phyloP scores from a whole-genome alignment of 805 yeast genomes.

The Yamadazyma insecticola region DNA sequence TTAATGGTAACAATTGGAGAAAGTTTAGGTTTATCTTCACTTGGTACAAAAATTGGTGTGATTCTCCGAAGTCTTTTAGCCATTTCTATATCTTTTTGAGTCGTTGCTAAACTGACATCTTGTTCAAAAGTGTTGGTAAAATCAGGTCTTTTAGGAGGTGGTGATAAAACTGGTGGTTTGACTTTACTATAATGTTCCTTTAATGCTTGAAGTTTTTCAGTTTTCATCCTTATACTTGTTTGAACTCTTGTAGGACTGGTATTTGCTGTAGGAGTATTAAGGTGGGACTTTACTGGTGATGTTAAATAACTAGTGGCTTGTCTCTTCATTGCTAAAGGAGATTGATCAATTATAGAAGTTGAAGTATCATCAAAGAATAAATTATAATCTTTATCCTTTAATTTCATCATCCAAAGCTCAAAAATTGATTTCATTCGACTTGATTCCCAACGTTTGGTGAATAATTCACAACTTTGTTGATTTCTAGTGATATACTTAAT shows the following conservation, averaged over 20 bases:
- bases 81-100: constrained; percentile 18
- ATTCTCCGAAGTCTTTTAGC: constrained; percentile 32
- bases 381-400: constrained; percentile 8
- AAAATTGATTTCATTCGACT: constrained; percentile 24
- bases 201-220: constrained; percentile 30
- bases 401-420: constrained; percentile 34
- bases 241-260: constrained; percentile 34
- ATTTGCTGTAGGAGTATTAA: constrained; percentile 20
- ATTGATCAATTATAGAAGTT: constrained; percentile 20
- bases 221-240: constrained; percentile 31
- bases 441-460: constrained; percentile 28
- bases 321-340: constrained; percentile 27
- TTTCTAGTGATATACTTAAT: constrained; percentile 28
- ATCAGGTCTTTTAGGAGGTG: constrained; percentile 2
- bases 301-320: constrained; percentile 22
- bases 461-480: constrained; percentile 30
- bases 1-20: constrained; percentile 27
- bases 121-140: too few relatives aligned
- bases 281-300: constrained; percentile 27
- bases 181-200: constrained; percentile 27
- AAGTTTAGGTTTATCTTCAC: constrained; percentile 20
- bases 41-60: constrained; percentile 35
- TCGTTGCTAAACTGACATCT: too few relatives aligned
- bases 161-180: constrained; percentile 7
- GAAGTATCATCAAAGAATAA: constrained; percentile 11